Base-by-base conservation (phyloP, 139 green algal species). In the Zygnema cylindricum region DNA sequence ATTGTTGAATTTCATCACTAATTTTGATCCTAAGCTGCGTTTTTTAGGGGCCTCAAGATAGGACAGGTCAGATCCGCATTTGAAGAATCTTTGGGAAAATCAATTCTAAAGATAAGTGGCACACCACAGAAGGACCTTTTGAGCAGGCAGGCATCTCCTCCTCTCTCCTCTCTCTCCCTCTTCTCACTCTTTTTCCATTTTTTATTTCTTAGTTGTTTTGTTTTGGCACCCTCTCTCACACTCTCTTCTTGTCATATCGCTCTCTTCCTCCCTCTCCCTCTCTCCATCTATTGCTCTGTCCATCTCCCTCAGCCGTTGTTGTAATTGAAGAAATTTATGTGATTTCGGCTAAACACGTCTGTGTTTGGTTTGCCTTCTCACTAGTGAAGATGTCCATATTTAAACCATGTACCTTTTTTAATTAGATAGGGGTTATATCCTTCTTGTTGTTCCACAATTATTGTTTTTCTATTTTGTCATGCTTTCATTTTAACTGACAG, bases 1-100 rank as follows among this genome's bases (percentile, higher is more conserved):
- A n/a, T n/a, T n/a, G n/a, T n/a, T n/a, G n/a, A n/a, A n/a, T n/a
- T n/a, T n/a, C n/a, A n/a, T n/a, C n/a, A n/a, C n/a, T n/a, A n/a
- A n/a, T n/a, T n/a, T n/a, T n/a, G n/a, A n/a, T n/a, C n/a, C n/a
- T n/a, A n/a, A n/a, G n/a, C n/a, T n/a, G n/a, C n/a, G n/a, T n/a
- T n/a, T n/a, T n/a, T n/a, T n/a, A n/a, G 77, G 25, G 77, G 77
- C 40, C 38, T 86, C 2, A 86, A 86, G 81, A 86, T 86, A 30
- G 81, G 81, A 2, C 40, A 81, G 2, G 81, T 86, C 32, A 41
- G 81, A 11, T 78, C 33, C 3, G 81, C 81, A 35, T 86, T 86
- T 40, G 81, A 86, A 43, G 81, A 86, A 1, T 86, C 81, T 39
- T 36, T 86, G 23, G 81, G 81, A 38, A 32, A 23, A 23, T 11